These are phyloP conservation scores for Aspergillus bertholletiae DNA, from an alignment of 495 filamentous ascomycete species.

Conservation along the genomic window DNA sequence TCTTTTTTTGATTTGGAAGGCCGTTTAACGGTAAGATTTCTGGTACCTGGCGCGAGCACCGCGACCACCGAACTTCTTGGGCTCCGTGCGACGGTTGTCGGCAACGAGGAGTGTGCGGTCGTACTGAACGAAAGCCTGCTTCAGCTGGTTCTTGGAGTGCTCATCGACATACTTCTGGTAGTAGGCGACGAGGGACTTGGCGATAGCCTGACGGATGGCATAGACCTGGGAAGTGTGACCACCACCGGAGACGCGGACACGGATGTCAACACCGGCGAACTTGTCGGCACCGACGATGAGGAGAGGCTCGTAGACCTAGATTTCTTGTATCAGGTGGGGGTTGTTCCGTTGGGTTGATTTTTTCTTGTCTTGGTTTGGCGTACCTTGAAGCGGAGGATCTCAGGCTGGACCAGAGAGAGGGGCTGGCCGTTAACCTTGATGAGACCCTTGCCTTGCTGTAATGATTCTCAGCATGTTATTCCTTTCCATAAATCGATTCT, in stretches of 20 bases:
- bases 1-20: conserved; percentile 8
- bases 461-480: conserved; percentile 30
- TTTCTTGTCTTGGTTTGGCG: conserved; percentile 7
- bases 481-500: not conserved
- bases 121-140: conserved; percentile 90
- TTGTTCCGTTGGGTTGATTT: conserved; percentile 6
- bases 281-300: conserved; percentile 95
- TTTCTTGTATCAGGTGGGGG: conserved; percentile 7
- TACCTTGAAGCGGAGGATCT: conserved; percentile 97
- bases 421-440: conserved; percentile 98
- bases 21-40: conserved; percentile 71
- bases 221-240: conserved; percentile 98
- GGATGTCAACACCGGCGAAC: conserved; percentile 95
- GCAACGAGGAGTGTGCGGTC: conserved; percentile 96
- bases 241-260: conserved; percentile 92
- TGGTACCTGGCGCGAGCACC: conserved; percentile 97
- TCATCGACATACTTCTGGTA: conserved; percentile 99
- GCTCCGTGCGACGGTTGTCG: conserved; percentile 91
- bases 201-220: conserved; percentile 97
- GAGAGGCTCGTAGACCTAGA: conserved; percentile 91
- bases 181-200: conserved; percentile 98
- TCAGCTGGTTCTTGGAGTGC: conserved; percentile 98
- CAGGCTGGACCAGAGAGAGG: conserved; percentile 86
- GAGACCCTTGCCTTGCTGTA: conserved; percentile 84
- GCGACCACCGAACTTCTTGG: conserved; percentile 83